These are phyloP conservation scores for Penicillium subrubescens DNA, from an alignment of 495 filamentous ascomycete species.

Conservation along the genomic window DNA sequence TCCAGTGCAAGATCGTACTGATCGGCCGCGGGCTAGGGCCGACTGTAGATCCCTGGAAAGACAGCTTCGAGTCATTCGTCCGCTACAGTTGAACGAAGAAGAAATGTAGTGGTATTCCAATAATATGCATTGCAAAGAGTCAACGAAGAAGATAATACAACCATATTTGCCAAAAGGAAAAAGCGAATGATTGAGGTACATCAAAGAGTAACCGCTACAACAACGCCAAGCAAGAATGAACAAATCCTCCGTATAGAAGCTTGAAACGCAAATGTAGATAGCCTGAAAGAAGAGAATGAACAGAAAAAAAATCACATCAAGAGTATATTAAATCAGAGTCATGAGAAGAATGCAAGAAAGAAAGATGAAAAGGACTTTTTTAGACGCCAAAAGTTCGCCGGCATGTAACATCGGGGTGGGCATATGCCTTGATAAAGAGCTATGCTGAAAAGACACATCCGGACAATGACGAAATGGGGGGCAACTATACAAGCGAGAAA, in stretches of 20 bases:
- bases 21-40: slow-evolving; percentile 68
- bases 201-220: slow-evolving; percentile 19
- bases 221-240: slow-evolving; percentile 24
- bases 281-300: slow-evolving; percentile 3
- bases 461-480: slow-evolving; percentile 23
- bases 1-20: slow-evolving; percentile 72
- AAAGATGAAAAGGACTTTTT: slow-evolving; percentile 28
- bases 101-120: slow-evolving; percentile 9
- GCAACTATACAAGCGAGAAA: slow-evolving; percentile 35
- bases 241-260: slow-evolving; percentile 16
- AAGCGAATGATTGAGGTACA: slow-evolving; percentile 35
- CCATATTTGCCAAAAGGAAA: slow-evolving; percentile 27
- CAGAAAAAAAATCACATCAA: slow-evolving; percentile 7
- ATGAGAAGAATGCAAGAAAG: slow-evolving; percentile 22
- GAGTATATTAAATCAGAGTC: slow-evolving; percentile 15
- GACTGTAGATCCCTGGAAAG: slow-evolving; percentile 32
- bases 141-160: slow-evolving; percentile 38
- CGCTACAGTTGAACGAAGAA: slow-evolving; percentile 4
- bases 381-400: slow-evolving; percentile 31
- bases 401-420: slow-evolving; percentile 23
- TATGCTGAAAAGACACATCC: slow-evolving; percentile 21
- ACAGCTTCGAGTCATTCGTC: slow-evolving; percentile 40
- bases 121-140: slow-evolving; percentile 22
- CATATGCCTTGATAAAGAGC: slow-evolving; percentile 26
- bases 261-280: slow-evolving; percentile 10